phyloP scores from a whole-genome alignment of 305 asterid species.

The Caryopteris hybrid region DNA sequence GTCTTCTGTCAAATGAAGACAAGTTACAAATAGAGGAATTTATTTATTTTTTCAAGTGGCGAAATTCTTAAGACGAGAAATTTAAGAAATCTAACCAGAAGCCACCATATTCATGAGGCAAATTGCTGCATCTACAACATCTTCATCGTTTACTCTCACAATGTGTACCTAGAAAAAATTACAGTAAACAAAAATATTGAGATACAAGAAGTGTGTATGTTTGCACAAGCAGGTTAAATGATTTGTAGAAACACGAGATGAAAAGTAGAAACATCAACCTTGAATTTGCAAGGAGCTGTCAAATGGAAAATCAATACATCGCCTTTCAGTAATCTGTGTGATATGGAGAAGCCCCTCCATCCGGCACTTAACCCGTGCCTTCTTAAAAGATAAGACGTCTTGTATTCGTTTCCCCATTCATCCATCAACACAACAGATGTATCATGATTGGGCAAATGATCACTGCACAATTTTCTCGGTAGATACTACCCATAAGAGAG shows the following conservation, averaged over 20 bases:
- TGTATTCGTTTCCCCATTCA: conserved; percentile 88
- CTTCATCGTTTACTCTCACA: too few relatives aligned
- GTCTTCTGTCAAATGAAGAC: conserved; percentile 16
- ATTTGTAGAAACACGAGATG: background rate
- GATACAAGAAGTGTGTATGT: too few relatives aligned
- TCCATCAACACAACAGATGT: conserved; percentile 57
- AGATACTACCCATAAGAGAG: conserved; percentile 48
- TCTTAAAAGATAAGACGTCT: too few relatives aligned
- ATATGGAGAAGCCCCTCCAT: too few relatives aligned
- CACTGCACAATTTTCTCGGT: conserved; percentile 55
- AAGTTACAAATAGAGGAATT: conserved; percentile 15
- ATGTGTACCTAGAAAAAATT: too few relatives aligned
- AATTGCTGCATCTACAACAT: too few relatives aligned
- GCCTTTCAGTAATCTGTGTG: too few relatives aligned
- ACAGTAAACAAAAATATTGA: too few relatives aligned
- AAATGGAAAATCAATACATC: conserved; percentile 70
- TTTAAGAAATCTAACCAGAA: too few relatives aligned
- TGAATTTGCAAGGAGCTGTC: conserved; percentile 66
- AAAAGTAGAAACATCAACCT: conserved; percentile 33
- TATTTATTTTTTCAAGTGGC: conserved; percentile 1
- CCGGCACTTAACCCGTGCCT: too few relatives aligned
- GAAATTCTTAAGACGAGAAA: conserved; percentile 1
- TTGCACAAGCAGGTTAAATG: too few relatives aligned
- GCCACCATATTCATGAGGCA: too few relatives aligned
- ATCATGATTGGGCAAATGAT: conserved; percentile 56